These are phyloP conservation scores for Volvox africanus DNA, from an alignment of 139 green algal genomes.

Conservation along the genomic window DNA sequence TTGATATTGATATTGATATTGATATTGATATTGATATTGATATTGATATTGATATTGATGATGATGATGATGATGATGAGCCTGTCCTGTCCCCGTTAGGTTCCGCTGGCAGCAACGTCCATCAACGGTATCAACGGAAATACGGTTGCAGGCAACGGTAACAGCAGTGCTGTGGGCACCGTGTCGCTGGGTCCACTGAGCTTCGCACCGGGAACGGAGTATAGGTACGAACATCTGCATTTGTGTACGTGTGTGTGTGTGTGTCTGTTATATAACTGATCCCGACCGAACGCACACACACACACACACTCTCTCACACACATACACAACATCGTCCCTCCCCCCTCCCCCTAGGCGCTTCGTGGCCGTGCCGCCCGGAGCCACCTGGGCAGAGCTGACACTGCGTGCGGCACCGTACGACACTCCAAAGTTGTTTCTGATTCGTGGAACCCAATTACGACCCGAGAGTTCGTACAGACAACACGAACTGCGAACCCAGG, in stretches of 20 bases:
- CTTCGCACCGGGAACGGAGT: conserved; percentile 54
- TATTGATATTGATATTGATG: too few relatives aligned
- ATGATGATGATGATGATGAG: too few relatives aligned
- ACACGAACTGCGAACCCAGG: conserved; percentile 70
- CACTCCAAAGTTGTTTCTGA: conserved; percentile 55
- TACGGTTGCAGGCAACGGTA: conserved; percentile 1
- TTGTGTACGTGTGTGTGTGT: not conserved
- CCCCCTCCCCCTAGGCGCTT: conserved; percentile 62
- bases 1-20: too few relatives aligned
- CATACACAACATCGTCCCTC: not conserved
- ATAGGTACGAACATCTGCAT: not conserved
- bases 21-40: too few relatives aligned
- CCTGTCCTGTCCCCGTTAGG: not conserved
- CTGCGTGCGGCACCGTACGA: conserved; percentile 63
- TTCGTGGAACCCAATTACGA: conserved; percentile 70
- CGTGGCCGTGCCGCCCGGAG: conserved; percentile 82
- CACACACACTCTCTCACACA: too few relatives aligned
- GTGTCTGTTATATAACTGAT: too few relatives aligned
- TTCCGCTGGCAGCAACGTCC: not conserved
- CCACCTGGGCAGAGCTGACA: conserved; percentile 86
- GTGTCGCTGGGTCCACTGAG: conserved; percentile 26
- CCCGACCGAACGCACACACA: too few relatives aligned
- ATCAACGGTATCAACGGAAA: not conserved
- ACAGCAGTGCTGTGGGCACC: conserved; percentile 27
- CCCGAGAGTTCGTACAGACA: conserved; percentile 75